phyloP scores from a whole-genome alignment of 2,329 filamentous ascomycete genomes.

The Raffaelea deltoideospora region DNA sequence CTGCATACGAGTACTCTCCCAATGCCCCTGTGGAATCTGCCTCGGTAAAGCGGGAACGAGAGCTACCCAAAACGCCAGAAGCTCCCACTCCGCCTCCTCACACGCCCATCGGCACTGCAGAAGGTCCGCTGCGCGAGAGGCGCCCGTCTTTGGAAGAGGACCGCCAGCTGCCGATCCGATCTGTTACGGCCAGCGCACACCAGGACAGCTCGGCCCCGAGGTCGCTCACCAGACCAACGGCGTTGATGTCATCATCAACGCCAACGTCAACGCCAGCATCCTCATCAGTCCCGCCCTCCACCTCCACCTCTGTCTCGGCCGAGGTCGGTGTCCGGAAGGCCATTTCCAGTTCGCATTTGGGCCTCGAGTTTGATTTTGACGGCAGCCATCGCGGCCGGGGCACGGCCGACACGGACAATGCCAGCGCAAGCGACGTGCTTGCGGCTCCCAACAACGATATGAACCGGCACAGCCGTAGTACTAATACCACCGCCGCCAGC shows the following conservation, averaged over 20 bases:
- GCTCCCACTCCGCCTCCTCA: conserved; percentile 24
- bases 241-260: no score
- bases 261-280: no score
- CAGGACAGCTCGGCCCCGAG: not conserved
- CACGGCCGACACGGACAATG: conserved; percentile 15
- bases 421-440: conserved; percentile 15
- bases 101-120: conserved; percentile 8
- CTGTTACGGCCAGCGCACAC: not conserved
- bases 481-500: conserved; percentile 32
- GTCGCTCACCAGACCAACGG: not conserved
- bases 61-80: conserved; percentile 18
- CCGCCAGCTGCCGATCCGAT: not conserved
- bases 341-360: not conserved
- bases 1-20: conserved; percentile 7
- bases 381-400: not conserved
- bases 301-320: no score
- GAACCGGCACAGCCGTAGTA: conserved; percentile 36
- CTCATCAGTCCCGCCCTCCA: no score
- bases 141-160: conserved; percentile 1
- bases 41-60: no score
- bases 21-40: no score
- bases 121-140: conserved; percentile 3
- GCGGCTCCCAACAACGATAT: conserved; percentile 17
- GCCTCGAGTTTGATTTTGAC: not conserved
- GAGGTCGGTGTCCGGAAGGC: not conserved